Evolutionary conservation across 805 yeast genomes (phyloP).

Genomic region (Spathaspora girioi): DNA sequence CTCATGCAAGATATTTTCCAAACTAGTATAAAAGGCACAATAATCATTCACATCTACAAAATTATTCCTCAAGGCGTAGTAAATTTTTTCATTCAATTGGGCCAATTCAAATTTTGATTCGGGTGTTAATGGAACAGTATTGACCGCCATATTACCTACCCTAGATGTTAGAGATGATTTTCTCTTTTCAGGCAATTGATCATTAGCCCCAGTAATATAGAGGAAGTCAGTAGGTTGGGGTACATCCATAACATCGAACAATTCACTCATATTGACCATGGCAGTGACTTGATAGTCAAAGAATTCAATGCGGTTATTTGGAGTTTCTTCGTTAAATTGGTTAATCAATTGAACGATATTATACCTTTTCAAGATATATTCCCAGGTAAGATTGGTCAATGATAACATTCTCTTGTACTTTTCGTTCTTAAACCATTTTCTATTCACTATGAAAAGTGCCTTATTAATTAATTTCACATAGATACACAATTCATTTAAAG

Average conservation of each 20-base stretch:
- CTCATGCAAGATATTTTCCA: constrained; percentile 38
- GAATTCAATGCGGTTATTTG: constrained; percentile 24
- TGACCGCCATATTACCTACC: constrained; percentile 1
- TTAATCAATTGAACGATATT: constrained; percentile 28
- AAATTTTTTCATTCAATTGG: constrained; percentile 34
- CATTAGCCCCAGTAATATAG: not conserved
- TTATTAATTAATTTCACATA: constrained; percentile 40
- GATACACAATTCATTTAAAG: constrained; percentile 30
- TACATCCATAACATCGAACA: constrained; percentile 41
- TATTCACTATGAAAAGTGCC: constrained; percentile 37
- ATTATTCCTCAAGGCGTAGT: constrained; percentile 39
- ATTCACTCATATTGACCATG: constrained; percentile 35
- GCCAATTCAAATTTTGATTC: constrained; percentile 23
- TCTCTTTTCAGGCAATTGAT: not conserved
- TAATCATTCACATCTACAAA: constrained; percentile 43
- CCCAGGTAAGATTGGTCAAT: constrained; percentile 42
- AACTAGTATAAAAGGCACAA: constrained; percentile 40
- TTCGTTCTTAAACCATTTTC: constrained; percentile 45
- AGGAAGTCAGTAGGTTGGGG: constrained; percentile 30
- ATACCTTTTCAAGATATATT: constrained; percentile 35
- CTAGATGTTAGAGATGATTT: not conserved
- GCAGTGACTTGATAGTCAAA: constrained; percentile 41
- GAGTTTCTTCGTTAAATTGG: constrained; percentile 10
- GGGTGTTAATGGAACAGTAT: not conserved
- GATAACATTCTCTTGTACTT: constrained; percentile 43